Evolutionary conservation across 306 rosid species (phyloP).

Genomic region (Quercus ilex): DNA sequence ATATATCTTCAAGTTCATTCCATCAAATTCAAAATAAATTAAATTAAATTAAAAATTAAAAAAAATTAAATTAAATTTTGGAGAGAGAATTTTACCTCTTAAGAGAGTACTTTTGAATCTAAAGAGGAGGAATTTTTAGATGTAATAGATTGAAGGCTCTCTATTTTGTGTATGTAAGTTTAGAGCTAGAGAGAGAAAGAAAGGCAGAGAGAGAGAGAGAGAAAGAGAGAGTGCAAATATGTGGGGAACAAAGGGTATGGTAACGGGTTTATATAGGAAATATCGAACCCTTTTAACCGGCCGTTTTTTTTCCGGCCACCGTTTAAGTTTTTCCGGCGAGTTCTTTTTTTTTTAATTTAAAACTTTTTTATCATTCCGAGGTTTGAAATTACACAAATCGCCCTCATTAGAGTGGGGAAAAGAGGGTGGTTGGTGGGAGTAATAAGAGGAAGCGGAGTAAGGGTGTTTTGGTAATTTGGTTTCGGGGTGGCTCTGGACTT

Average conservation of each 20-base stretch:
- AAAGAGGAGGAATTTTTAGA: neutral
- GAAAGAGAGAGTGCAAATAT: constrained; percentile 31
- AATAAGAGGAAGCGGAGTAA: neutral
- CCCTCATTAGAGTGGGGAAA: neutral
- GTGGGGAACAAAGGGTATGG: constrained; percentile 47
- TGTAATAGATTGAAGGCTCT: too few relatives aligned
- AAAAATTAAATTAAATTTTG: constrained; percentile 14
- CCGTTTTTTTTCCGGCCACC: constrained; percentile 39
- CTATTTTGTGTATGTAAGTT: neutral
- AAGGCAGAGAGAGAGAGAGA: constrained; percentile 20
- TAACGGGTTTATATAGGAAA: constrained; percentile 84
- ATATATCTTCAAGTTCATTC: neutral
- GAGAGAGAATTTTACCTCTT: constrained; percentile 56
- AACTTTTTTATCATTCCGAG: neutral
- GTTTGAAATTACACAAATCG: neutral
- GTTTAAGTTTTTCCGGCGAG: constrained; percentile 29
- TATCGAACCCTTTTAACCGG: constrained; percentile 39
- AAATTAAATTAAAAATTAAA: constrained; percentile 15
- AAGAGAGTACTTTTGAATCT: constrained; percentile 20
- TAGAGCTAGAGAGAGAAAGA: constrained; percentile 8
- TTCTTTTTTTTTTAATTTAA: neutral
- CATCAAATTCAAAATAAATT: neutral
- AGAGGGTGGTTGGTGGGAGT: too few relatives aligned
- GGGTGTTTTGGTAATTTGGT: neutral
- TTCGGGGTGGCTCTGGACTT: neutral